phyloP scores from a whole-genome alignment of 352 stramenopile genomes.

The Peronosclerospora sorghi region DNA sequence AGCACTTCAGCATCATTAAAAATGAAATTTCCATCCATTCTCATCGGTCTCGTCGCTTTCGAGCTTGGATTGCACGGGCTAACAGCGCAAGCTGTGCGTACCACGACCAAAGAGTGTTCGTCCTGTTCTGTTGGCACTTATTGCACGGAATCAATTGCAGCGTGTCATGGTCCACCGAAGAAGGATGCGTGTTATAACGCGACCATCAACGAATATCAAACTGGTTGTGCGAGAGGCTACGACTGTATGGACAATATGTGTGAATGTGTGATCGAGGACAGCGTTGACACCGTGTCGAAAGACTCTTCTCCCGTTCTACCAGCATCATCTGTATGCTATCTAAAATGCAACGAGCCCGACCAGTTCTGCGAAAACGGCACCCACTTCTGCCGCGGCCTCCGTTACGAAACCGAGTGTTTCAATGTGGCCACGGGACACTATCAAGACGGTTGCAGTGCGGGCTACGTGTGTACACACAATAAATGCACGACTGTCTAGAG shows the following conservation, averaged over 20 bases:
- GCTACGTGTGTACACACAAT: conserved; percentile 18
- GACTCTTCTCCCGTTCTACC: not conserved
- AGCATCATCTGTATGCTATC: conserved; percentile 1
- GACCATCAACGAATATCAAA: conserved; percentile 15
- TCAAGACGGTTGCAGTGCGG: conserved; percentile 13
- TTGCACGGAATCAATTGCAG: conserved; percentile 6
- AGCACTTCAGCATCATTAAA: not conserved
- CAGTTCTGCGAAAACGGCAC: conserved; percentile 17
- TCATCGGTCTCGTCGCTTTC: conserved; percentile 4
- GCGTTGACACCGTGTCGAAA: not conserved
- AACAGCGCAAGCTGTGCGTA: conserved; percentile 1
- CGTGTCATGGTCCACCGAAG: conserved; percentile 8
- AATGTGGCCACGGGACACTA: conserved; percentile 15
- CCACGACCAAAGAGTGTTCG: conserved; percentile 12
- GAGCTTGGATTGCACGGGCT: conserved; percentile 4
- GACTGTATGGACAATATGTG: conserved; percentile 21
- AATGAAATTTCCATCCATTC: conserved; percentile 16
- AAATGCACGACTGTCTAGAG: too few relatives aligned
- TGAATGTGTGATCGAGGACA: conserved; percentile 20
- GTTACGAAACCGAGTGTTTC: conserved; percentile 27
- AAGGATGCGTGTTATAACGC: conserved; percentile 11
- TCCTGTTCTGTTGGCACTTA: conserved; percentile 9
- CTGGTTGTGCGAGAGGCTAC: conserved; percentile 12
- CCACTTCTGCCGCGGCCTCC: conserved; percentile 8
- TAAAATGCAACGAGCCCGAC: conserved; percentile 6